Conservation (phyloP, 805 yeast genomes). For the Suhomyces prunicola region DNA sequence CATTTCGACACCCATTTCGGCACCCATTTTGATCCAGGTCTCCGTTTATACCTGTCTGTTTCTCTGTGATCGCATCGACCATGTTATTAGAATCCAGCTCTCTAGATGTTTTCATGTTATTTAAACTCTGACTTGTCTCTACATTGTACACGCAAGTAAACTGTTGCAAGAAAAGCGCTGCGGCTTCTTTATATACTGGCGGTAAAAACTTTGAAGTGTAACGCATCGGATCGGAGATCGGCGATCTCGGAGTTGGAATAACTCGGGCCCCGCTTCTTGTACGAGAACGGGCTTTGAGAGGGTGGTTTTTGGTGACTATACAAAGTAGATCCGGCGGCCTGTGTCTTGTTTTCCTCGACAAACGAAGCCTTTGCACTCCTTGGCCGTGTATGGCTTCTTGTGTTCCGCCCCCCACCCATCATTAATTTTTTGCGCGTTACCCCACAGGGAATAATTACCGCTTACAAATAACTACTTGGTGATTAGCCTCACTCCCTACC, state of each 20-base stretch:
- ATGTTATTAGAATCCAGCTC: background rate
- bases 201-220: background rate
- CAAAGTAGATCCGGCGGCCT: background rate
- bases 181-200: background rate
- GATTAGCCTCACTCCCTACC: background rate
- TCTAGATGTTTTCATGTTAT: background rate
- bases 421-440: background rate
- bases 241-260: background rate
- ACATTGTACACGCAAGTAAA: background rate
- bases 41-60: background rate
- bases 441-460: background rate
- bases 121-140: background rate
- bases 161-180: background rate
- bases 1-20: background rate
- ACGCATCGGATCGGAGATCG: background rate
- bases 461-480: background rate
- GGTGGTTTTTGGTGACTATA: background rate
- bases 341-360: background rate
- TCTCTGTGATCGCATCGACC: background rate
- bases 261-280: background rate
- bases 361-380: background rate
- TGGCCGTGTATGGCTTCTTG: background rate
- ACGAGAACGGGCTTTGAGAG: background rate
- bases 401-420: background rate
- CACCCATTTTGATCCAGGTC: background rate